Evolutionary conservation across 768 basidiomycete genomes (phyloP), one percentile per base, ranked within the genome.

Genomic region (Pleurotus tuber-regium): DNA sequence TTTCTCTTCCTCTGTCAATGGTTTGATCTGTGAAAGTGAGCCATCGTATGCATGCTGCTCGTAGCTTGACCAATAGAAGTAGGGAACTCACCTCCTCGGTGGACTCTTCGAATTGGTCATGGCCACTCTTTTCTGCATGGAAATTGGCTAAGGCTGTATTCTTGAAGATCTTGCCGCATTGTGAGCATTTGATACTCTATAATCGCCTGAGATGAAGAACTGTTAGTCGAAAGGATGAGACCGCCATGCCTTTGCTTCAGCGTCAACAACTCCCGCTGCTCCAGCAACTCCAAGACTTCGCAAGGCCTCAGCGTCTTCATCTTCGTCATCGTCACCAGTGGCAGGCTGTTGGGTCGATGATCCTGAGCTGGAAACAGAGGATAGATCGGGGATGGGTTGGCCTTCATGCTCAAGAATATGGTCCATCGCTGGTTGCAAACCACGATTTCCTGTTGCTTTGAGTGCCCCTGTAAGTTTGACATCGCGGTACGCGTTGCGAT

Each of bases 41-140:
- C n/a, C n/a, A 16, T n/a, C 21, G 35, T 16, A 10, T 19, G 40
- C 31, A 33, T 16, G 42, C 24, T 19, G n/a, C n/a, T 14, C 19
- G n/a, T 31, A 23, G 19, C 14, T 48, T 23, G 8, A 25, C 4
- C 8, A 21, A 14, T 24, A 42, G 56, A 42, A 52, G 16, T 24
- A 24, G 7, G 19, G 18, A 7, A 25, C 1, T 30, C 12, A 91
- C 93, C 78, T 98, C 96, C 61, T 98, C 94, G 0, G 84, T 90
- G 1, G 89, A 93, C 63, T 98, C 96, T 64, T 97, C 95, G 56
- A 98, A 98, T 58, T 94, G 86, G 66, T 92, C 86, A 64, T 99
- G 96, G 0, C 96, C 96, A 58, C 85, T 90, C 74, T 93, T 93
- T 68, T 95, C 92, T 0, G 93, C 95, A 61, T 97, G 95, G 67